A percentile compares a stretch with the other conserved stretches of the same genome.
phyloP scores from a whole-genome alignment of 2,329 filamentous ascomycete species.

The Trichoderma guizhouense region DNA sequence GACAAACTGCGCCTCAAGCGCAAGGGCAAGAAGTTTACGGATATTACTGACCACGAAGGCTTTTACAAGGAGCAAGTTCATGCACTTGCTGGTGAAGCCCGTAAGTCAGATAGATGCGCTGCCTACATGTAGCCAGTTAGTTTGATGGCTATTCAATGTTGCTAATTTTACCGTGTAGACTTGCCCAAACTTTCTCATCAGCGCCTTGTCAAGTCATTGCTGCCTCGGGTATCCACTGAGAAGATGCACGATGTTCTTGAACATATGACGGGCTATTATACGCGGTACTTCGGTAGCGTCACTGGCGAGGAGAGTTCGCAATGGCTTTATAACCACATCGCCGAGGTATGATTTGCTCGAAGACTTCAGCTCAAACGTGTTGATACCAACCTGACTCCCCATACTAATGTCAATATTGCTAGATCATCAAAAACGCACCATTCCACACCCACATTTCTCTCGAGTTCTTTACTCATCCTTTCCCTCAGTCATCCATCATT shows the following conservation, averaged over 20 bases:
- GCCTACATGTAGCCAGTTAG: neutral
- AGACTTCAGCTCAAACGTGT: conserved; percentile 40
- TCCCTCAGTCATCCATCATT: conserved; percentile 69
- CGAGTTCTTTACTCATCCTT: conserved; percentile 59
- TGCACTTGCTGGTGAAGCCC: conserved; percentile 29
- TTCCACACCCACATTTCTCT: conserved; percentile 29
- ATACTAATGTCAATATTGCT: neutral
- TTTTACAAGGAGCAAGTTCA: conserved; percentile 35
- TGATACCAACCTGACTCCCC: conserved; percentile 42
- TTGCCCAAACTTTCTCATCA: conserved; percentile 45
- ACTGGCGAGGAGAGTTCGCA: conserved; percentile 12
- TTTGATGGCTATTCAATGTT: neutral
- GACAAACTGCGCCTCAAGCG: conserved; percentile 68
- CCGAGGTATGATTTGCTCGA: conserved; percentile 24
- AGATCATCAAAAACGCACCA: conserved; percentile 34
- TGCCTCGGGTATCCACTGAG: conserved; percentile 56
- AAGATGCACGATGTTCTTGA: conserved; percentile 64
- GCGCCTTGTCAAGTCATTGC: conserved; percentile 52
- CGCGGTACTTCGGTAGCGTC: conserved; percentile 48
- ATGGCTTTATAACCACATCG: conserved; percentile 21
- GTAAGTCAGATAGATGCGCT: conserved; percentile 21
- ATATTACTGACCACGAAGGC: conserved; percentile 63
- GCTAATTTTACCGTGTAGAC: conserved; percentile 23
- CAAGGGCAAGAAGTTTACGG: conserved; percentile 67
- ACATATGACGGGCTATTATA: conserved; percentile 59